Base-by-base conservation (phyloP, 306 rosid species). In the Malus asiatica region DNA sequence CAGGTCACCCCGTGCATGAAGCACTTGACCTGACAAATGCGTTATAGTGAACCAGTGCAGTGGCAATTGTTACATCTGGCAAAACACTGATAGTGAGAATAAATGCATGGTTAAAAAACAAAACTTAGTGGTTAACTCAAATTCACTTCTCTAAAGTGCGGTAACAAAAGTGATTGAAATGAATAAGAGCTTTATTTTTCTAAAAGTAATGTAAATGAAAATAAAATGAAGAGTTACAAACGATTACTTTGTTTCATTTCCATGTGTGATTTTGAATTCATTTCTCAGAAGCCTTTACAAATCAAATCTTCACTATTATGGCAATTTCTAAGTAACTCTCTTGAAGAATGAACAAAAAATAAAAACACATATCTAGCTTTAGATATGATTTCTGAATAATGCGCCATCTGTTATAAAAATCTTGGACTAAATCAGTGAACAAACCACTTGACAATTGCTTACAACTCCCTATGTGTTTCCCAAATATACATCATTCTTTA, bases 31-130 rank as follows among this genome's bases (percentile, higher is more conserved):
- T 67, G 59, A 74, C 57, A 45, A 74, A 16, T 79, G 65, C 61
- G 60, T 27, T 27, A 19, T 33, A 20, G 48, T 45, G 32, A 57
- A 59, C 66, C 57, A 73, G 46, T 32, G 65, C 35, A 45, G 33
- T 22, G 55, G 52, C 23, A 46, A 57, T 63, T 51, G 58, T 51
- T 68, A 38, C 59, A 71, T 75, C 76, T 75, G 73, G 80, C 76
- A 68, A 80, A 52, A 55, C 22, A 75, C 61, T 27, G 27, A 27
- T 27, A 7, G 22, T 44, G 42, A 69, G 57, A 13, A 29, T 11
- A 25, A 67, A 38, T 42, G 67, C 69, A 67, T 23, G 29, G 55
- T 67, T 45, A 23, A 22, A 19, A 69, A 25, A 35, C 19, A 29
- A 70, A 14, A 38, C 35, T 25, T 70, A 40, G 33, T 12, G 4